A percentile compares a stretch with the other conserved stretches of the same genome.
These are phyloP conservation scores for Mycena amicta DNA, from an alignment of 768 basidiomycete genomes.

Conservation along the genomic window DNA sequence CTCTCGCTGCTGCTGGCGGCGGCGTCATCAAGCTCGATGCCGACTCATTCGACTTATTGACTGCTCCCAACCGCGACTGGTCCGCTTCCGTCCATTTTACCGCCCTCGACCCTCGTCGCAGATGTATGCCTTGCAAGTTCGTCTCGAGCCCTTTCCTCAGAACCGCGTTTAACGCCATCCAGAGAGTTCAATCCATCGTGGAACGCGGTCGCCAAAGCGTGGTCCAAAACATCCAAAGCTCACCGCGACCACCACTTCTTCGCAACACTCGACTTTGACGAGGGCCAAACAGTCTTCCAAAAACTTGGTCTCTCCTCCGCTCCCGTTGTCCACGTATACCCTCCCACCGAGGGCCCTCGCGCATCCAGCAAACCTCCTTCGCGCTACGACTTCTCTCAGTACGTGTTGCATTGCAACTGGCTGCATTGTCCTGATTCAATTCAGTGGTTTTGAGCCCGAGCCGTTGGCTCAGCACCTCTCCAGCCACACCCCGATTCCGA, in stretches of 20 bases:
- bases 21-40: conserved; percentile 85
- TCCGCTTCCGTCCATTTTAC: conserved; percentile 88
- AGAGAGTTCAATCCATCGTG: conserved; percentile 88
- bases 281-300: conserved; percentile 76
- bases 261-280: conserved; percentile 85
- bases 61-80: conserved; percentile 78
- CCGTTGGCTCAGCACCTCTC: conserved; percentile 78
- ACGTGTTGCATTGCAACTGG: conserved; percentile 26
- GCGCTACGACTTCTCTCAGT: conserved; percentile 82
- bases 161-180: conserved; percentile 12
- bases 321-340: conserved; percentile 79
- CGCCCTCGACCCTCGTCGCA: conserved; percentile 77
- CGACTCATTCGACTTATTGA: conserved; percentile 75
- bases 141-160: conserved; percentile 30
- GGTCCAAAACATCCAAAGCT: conserved; percentile 60
- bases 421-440: not conserved
- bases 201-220: conserved; percentile 81
- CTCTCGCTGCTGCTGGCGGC: conserved; percentile 69
- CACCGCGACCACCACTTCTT: conserved; percentile 90
- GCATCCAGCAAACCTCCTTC: conserved; percentile 58
- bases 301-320: conserved; percentile 85
- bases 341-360: conserved; percentile 71
- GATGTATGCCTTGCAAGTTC: conserved; percentile 92
- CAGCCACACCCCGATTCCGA: conserved; percentile 71
- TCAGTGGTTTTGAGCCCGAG: conserved; percentile 81